These are phyloP conservation scores for Peterozyma xylosa DNA, from an alignment of 805 yeast genomes.

Conservation along the genomic window DNA sequence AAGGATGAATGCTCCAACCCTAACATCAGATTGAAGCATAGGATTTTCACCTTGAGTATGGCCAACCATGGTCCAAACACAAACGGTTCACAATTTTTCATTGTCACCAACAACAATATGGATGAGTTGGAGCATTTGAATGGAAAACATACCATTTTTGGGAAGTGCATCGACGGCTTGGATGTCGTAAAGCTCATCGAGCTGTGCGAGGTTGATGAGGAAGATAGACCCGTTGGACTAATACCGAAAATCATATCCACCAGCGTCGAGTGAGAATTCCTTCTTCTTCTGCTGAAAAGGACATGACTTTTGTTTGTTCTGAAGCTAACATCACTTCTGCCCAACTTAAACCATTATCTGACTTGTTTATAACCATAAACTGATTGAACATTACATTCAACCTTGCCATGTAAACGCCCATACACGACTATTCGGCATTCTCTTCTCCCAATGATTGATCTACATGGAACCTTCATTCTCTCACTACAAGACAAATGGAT, in stretches of 20 bases:
- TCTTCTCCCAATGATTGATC: too few relatives aligned
- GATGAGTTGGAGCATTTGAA: constrained; percentile 34
- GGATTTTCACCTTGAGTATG: constrained; percentile 51
- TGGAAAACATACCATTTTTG: constrained; percentile 53
- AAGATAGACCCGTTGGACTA: constrained; percentile 32
- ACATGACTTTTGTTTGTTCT: too few relatives aligned
- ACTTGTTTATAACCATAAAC: neutral
- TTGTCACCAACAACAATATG: constrained; percentile 40
- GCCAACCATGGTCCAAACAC: constrained; percentile 54
- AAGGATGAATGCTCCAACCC: constrained; percentile 43
- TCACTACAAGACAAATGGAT: too few relatives aligned
- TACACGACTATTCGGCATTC: too few relatives aligned
- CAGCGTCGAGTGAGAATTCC: neutral
- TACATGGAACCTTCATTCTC: too few relatives aligned
- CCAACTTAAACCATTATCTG: too few relatives aligned
- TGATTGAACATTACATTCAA: neutral
- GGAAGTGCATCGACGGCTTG: constrained; percentile 41
- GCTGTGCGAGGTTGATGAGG: constrained; percentile 33
- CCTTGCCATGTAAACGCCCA: too few relatives aligned
- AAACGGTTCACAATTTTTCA: constrained; percentile 54
- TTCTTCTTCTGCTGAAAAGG: too few relatives aligned
- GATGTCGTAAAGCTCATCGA: constrained; percentile 43
- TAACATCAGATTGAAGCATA: constrained; percentile 31
- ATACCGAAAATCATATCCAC: constrained; percentile 6
- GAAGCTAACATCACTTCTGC: too few relatives aligned